Percentiles rank a stretch among this genome's conserved stretches.
Evolutionary conservation across 2,329 filamentous ascomycete genomes (phyloP).

Genomic region (Chalaropsis ovoidea): DNA sequence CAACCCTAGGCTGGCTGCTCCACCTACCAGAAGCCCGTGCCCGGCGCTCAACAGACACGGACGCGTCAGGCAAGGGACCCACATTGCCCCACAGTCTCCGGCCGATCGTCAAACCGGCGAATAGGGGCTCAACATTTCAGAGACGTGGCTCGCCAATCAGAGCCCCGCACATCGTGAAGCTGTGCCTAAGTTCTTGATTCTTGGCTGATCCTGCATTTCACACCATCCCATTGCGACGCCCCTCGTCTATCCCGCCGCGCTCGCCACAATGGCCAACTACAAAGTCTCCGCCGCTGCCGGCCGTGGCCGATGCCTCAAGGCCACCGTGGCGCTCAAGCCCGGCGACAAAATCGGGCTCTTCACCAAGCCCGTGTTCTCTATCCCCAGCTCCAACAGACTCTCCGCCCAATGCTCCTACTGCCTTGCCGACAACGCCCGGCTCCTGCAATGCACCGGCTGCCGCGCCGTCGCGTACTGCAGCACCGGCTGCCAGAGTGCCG

Average conservation of each 20-base stretch:
- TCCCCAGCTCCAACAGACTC: constrained; percentile 39
- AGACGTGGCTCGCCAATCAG: no score
- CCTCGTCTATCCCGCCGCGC: no score
- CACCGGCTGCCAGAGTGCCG: constrained; percentile 42
- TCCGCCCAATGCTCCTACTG: constrained; percentile 42
- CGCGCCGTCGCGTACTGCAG: constrained; percentile 46
- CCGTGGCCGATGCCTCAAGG: constrained; percentile 39
- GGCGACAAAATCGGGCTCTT: constrained; percentile 42
- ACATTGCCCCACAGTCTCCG: no score
- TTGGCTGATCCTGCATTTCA: not conserved
- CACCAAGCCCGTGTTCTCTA: constrained; percentile 37
- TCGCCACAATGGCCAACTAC: constrained; percentile 19
- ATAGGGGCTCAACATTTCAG: no score
- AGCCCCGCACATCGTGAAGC: no score
- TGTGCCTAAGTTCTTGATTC: no score
- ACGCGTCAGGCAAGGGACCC: no score
- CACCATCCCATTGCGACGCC: no score
- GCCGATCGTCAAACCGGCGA: no score
- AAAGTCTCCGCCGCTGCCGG: constrained; percentile 3
- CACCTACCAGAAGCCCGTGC: not conserved
- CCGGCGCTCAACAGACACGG: no score
- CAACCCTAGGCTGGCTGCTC: not conserved
- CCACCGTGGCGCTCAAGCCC: constrained; percentile 36
- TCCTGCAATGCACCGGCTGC: constrained; percentile 44
- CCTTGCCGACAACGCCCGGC: constrained; percentile 31